A percentile compares a stretch with the other conserved stretches of the same genome.
These are phyloP conservation scores for Umbilicus rupestris DNA, from an alignment of 164 flowering plant species.

Conservation along the genomic window DNA sequence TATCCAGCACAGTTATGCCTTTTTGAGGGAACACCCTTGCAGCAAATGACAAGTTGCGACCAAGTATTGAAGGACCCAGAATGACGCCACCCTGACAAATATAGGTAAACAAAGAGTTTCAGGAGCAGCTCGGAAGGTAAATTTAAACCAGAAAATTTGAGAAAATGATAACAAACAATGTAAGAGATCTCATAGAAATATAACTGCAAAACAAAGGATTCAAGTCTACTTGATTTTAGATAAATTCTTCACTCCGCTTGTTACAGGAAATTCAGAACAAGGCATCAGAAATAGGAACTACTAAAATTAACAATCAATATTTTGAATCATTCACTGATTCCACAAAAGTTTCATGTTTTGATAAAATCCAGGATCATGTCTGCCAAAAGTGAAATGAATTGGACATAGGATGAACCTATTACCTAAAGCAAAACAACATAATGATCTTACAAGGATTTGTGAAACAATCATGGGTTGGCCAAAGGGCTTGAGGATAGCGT, in stretches of 20 bases:
- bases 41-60: conserved; percentile 20
- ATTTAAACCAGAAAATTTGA: background rate
- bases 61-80: conserved; percentile 38
- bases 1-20: conserved; percentile 21
- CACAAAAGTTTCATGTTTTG: background rate
- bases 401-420: background rate
- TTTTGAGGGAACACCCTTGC: conserved; percentile 23
- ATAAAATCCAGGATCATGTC: too few species aligned
- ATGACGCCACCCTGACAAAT: conserved; percentile 32
- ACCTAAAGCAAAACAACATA: background rate
- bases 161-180: background rate
- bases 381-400: background rate
- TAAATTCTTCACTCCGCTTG: too few species aligned
- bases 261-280: too few species aligned
- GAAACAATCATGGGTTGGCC: conserved; percentile 34
- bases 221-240: too few species aligned
- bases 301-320: too few species aligned
- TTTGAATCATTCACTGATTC: background rate
- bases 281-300: too few species aligned
- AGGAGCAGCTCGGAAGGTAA: background rate
- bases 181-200: background rate
- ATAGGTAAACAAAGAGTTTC: conserved; percentile 1
- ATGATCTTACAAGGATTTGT: conserved; percentile 25
- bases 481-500: conserved; percentile 23
- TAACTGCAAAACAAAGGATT: background rate